Conservation (phyloP, 176 grass and related monocot species). For the Oryza australiensis region DNA sequence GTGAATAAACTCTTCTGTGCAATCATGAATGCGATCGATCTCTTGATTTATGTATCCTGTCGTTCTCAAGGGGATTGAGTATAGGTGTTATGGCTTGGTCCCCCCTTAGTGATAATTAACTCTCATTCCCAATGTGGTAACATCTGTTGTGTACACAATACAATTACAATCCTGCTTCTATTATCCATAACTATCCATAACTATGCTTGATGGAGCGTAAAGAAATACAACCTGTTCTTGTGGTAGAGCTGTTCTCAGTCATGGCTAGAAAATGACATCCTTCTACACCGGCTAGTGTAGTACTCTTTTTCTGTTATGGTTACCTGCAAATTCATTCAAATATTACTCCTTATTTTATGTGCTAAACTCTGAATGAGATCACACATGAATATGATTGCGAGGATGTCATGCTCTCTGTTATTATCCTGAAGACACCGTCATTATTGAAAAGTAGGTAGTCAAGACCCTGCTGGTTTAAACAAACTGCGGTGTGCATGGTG, state of each 20-base stretch:
- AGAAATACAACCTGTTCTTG: background rate
- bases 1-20: background rate
- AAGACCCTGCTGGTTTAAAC: background rate
- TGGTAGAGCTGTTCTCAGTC: background rate
- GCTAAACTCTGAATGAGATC: background rate
- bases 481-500: background rate
- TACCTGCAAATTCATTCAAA: background rate
- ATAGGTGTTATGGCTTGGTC: slow-evolving; percentile 1
- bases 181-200: background rate
- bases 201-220: background rate
- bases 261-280: background rate
- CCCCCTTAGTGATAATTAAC: background rate
- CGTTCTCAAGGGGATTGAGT: slow-evolving; percentile 4
- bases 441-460: background rate
- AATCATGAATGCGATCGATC: background rate
- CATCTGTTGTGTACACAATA: slow-evolving; percentile 14
- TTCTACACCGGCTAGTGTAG: background rate
- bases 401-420: background rate
- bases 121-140: background rate
- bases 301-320: background rate
- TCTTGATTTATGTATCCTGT: background rate
- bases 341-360: background rate
- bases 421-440: background rate
- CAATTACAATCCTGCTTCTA: background rate
- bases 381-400: background rate